Evolutionary conservation across 208 protist genomes (phyloP), one percentile per base, ranked within the genome.

Genomic region (Crithidia expoeki): DNA sequence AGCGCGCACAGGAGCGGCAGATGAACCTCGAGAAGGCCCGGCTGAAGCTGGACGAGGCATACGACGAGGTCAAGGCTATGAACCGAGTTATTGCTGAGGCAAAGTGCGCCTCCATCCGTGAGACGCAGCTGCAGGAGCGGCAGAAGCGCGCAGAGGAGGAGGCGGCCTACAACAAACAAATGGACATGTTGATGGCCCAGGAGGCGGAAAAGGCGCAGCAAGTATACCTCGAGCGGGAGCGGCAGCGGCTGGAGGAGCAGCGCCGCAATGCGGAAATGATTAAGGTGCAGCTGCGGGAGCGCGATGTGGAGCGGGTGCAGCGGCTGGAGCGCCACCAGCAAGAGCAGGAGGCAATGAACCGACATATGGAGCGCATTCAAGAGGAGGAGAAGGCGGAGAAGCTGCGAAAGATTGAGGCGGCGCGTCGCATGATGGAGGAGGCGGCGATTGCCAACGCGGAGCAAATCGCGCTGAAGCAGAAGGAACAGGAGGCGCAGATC

Each of bases 21-120:
- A 42, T 89, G 32, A 61, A 94, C 60, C 78, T 97, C n/a, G 88
- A 94, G 74, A 78, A 77, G 47, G 94, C 94, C 16, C 80, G 83
- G 17, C 57, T 75, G 32, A 86, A 92, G 70, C 63, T 96, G 55
- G 92, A 98, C 60, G 91, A 98, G 65, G 70, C 91, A 49, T 89
- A 88, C 58, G 94, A 98, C 61, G 96, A 97, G 58, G 94, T 97
- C 19, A 95, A 96, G 72, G 83, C 80, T 2, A 98, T 98, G 94
- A 98, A 98, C 63, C 81, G 87, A 36, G 69, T 98, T 59, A 85
- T 97, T 46, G 58, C 85, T 12, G 96, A 98, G 71, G 90, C 93
- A 9, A 94, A 96, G 77, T 97, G 92, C 55, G 87, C 97, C 27
- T 94, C 94, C 42, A 88, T 90, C 23, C 89, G 96, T 51, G 93